Percentiles rank a stretch among this genome's conserved stretches.
Conservation (phyloP, 1,284 basidiomycete species). For the Vanrija humicola region DNA sequence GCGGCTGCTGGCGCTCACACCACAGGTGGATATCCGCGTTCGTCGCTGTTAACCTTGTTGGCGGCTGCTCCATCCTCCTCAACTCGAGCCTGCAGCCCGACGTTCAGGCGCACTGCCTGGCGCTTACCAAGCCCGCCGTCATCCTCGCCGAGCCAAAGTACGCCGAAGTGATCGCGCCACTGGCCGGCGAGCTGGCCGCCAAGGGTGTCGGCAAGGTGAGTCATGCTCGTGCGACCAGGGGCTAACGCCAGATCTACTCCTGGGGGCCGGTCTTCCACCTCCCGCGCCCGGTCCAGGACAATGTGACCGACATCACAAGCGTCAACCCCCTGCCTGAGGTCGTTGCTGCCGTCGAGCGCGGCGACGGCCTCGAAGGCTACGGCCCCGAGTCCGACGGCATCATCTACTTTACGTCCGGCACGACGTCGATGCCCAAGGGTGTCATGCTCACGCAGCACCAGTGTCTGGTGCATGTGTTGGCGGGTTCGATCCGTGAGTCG, state of each 20-base stretch:
- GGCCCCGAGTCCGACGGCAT: constrained; percentile 39
- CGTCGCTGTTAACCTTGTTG: constrained; percentile 33
- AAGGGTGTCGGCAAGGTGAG: not conserved
- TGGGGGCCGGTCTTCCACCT: not conserved
- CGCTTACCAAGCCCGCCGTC: constrained; percentile 19
- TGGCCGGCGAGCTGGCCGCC: not conserved
- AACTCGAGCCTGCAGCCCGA: constrained; percentile 34
- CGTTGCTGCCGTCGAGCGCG: not conserved
- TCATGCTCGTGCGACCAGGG: not conserved
- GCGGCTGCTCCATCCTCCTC: constrained; percentile 32
- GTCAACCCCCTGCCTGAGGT: not conserved
- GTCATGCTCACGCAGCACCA: constrained; percentile 41
- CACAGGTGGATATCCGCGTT: constrained; percentile 30
- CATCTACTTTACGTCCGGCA: constrained; percentile 42
- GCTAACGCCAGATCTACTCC: not conserved
- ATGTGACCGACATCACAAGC: not conserved
- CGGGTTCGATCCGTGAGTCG: constrained; percentile 24
- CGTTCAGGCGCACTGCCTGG: constrained; percentile 21
- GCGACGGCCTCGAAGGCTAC: constrained; percentile 19
- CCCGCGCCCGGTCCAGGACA: not conserved
- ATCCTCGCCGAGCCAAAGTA: constrained; percentile 31
- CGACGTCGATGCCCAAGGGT: constrained; percentile 41
- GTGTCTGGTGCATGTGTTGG: constrained; percentile 36
- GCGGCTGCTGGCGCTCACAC: not conserved
- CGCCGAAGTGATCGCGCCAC: constrained; percentile 23